Percentiles rank a stretch among this genome's conserved stretches.
Conservation (phyloP, 2,329 filamentous ascomycete species). For the Hymenoscyphus repandus region DNA sequence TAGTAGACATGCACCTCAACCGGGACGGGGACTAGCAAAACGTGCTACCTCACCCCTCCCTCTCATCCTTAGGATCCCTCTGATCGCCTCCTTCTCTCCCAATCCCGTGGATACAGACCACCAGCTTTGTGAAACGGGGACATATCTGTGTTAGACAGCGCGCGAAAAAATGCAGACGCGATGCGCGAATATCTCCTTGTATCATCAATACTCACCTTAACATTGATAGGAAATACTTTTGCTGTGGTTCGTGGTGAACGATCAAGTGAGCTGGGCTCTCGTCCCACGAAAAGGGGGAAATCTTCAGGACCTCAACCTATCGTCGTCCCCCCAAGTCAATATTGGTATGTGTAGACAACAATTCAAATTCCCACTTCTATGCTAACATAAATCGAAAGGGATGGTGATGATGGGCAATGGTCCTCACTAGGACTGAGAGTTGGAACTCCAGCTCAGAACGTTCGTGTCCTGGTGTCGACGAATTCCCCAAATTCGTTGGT, state of each 20-base stretch:
- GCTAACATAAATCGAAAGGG: constrained; percentile 35
- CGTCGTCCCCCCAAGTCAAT: constrained; percentile 19
- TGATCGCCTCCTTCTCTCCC: neutral
- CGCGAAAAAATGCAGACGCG: constrained; percentile 5
- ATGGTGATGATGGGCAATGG: constrained; percentile 65
- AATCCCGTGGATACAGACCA: neutral
- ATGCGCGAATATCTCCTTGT: neutral
- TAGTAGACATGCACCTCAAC: neutral
- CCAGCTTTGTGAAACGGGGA: neutral
- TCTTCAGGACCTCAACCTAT: constrained; percentile 8
- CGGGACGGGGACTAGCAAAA: neutral
- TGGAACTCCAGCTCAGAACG: constrained; percentile 45
- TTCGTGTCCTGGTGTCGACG: constrained; percentile 37
- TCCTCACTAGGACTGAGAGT: constrained; percentile 58
- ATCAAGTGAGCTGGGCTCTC: neutral
- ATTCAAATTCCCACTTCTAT: too few species aligned
- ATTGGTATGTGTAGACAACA: constrained; percentile 9
- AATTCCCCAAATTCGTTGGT: constrained; percentile 35
- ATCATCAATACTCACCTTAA: neutral
- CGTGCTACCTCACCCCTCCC: neutral
- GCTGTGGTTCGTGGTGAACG: neutral
- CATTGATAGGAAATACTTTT: neutral
- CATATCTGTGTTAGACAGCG: neutral
- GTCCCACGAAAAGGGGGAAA: neutral
- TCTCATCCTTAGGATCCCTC: neutral